Base-by-base conservation (phyloP, 495 filamentous ascomycete genomes). In the Delitschia confertaspora region DNA sequence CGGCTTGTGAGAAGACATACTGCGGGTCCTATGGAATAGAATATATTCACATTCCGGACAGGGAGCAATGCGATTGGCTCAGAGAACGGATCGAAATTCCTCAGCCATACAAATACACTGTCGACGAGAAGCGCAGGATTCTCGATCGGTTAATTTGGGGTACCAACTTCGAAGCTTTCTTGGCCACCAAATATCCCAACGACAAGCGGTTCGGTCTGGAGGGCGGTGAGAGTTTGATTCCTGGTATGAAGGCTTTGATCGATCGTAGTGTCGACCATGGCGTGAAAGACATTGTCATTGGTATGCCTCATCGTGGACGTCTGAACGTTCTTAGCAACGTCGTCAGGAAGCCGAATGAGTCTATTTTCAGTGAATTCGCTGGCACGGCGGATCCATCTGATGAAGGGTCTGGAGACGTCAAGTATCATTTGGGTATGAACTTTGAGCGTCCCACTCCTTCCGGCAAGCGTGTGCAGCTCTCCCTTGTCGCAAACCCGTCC, bases 401-500 rank as follows among this genome's bases (percentile, higher is more conserved):
- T 57, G 91, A 96, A 66, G 91, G 91, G 44, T 96, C 93, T 36
- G 91, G 91, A 49, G 91, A 98, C 65, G 91, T 98, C 63, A 98
- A 98, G 65, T 98, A 98, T 69, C 91, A 98, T 70, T 69, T 98
- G 58, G 91, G 91, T 56, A 98, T 98, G 91, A 96, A 96, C 70
- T 98, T 98, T 58, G 93, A 98, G 69, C 85, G 91, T 37, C 91
- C 91, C 23, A 98, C 91, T 16, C 91, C 91, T 41, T 96, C 93
- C 19, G 91, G 91, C 57, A 96, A 95, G 74, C 91, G 91, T 42
- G 91, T 98, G 13, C 91, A 96, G 71, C 78, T 98, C 23, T 98
- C 91, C 42, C 78, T 98, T 34, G 91, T 98, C 40, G 91, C 91
- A 64, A 98, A 98, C 67, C 91, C 91, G 37, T 98, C 91, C 30